These are phyloP conservation scores for Coniochaeta ligniaria DNA, from an alignment of 2,329 filamentous ascomycete species.

Conservation along the genomic window DNA sequence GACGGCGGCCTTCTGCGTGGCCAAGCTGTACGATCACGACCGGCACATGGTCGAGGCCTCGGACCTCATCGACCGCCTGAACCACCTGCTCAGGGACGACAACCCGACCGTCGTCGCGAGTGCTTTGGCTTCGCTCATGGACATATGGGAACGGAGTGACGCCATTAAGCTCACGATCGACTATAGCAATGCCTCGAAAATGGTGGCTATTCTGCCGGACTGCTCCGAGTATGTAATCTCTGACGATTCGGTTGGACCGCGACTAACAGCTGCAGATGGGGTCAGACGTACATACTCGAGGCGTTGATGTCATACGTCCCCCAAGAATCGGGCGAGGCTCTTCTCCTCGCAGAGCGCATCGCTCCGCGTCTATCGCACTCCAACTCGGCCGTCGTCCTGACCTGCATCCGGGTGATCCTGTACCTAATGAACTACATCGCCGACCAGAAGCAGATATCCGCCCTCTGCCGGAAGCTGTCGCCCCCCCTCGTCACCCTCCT, in stretches of 20 bases:
- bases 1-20: slow-evolving; percentile 91
- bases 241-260: background rate
- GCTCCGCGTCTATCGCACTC: slow-evolving; percentile 93
- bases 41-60: slow-evolving; percentile 81
- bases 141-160: slow-evolving; percentile 97
- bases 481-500: slow-evolving; percentile 90
- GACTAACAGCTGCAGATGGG: slow-evolving; percentile 60
- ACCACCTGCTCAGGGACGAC: slow-evolving; percentile 84
- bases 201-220: slow-evolving; percentile 91
- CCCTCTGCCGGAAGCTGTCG: slow-evolving; percentile 85
- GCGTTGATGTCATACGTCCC: slow-evolving; percentile 97
- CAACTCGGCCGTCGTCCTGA: slow-evolving; percentile 93
- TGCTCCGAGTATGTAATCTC: slow-evolving; percentile 81
- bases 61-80: slow-evolving; percentile 86
- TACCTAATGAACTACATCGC: slow-evolving; percentile 99
- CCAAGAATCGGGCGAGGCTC: slow-evolving; percentile 80
- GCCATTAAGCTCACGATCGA: slow-evolving; percentile 97
- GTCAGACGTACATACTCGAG: slow-evolving; percentile 96
- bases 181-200: slow-evolving; percentile 94
- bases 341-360: slow-evolving; percentile 86
- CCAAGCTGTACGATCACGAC: slow-evolving; percentile 97
- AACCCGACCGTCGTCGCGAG: slow-evolving; percentile 97
- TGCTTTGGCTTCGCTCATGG: slow-evolving; percentile 83
- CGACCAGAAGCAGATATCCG: slow-evolving; percentile 80
- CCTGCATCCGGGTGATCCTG: slow-evolving; percentile 90